Percentiles rank a stretch among this genome's conserved stretches.
These are phyloP conservation scores for Oleoguttula mirabilis DNA, from an alignment of 495 filamentous ascomycete species.

Conservation along the genomic window DNA sequence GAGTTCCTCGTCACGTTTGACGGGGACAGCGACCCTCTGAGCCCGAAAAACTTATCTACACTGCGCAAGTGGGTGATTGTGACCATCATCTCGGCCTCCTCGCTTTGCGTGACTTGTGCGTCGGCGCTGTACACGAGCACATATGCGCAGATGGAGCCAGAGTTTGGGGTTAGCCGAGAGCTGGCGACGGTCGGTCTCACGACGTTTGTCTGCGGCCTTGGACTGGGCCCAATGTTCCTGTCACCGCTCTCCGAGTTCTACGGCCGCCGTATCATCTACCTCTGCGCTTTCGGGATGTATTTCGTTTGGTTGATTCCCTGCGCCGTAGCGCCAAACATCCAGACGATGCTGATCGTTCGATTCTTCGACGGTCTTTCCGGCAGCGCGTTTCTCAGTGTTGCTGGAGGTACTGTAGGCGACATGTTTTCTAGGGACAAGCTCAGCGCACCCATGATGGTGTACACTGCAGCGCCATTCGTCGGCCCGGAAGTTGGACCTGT, in stretches of 20 bases:
- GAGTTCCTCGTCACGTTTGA: constrained; percentile 58
- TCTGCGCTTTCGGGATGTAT: constrained; percentile 65
- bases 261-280: constrained; percentile 74
- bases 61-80: constrained; percentile 67
- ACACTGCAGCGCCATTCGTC: constrained; percentile 52
- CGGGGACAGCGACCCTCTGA: constrained; percentile 57
- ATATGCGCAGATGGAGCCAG: constrained; percentile 67
- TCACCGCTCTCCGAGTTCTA: constrained; percentile 71
- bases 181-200: constrained; percentile 73
- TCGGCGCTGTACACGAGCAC: constrained; percentile 83
- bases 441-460: constrained; percentile 57
- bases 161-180: constrained; percentile 56
- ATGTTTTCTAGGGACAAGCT: constrained; percentile 68
- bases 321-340: constrained; percentile 71
- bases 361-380: constrained; percentile 81
- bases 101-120: constrained; percentile 77
- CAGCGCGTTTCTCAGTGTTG: constrained; percentile 74
- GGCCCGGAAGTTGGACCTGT: constrained; percentile 45
- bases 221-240: constrained; percentile 60
- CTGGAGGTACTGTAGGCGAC: constrained; percentile 85
- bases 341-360: constrained; percentile 68
- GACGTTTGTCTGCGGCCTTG: constrained; percentile 33
- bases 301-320: constrained; percentile 79
- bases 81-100: constrained; percentile 54
- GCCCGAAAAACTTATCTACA: constrained; percentile 55